Base-by-base conservation (phyloP, 129 eudicot genomes). In the Pseudognaphalium luteoalbum region DNA sequence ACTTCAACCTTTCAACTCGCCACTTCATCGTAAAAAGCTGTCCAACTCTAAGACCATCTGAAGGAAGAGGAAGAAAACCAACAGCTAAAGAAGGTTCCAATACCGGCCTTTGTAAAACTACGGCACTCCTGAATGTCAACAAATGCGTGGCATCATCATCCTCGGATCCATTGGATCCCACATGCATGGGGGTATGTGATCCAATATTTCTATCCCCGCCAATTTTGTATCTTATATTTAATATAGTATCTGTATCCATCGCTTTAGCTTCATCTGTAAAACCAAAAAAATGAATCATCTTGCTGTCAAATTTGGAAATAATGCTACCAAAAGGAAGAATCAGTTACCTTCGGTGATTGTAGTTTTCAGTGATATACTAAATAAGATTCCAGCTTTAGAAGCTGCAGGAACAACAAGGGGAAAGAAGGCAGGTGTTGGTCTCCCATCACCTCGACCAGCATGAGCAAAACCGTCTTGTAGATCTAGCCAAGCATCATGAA, bases 391-490 rank as follows among this genome's bases (percentile, higher is more conserved):
- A 68, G 99, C 90, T 85, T 65, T 91, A 21, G 97, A 91, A 73
- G 86, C 76, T 2, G 97, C 83, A 70, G 99, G 88, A 78, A 91
- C 86, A 14, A 86, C 73, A 32, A 95, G 89, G 7, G 99, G 99
- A 68, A 95, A 91, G 80, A 87, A 95, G 60, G 83, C 91, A 52
- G 91, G 85, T 68, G 89, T 74, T 71, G 99, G 99, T 80, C 97
- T 86, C 59, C 94, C 91, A 81, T 91, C 87, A 73, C 81, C 78
- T 79, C 76, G 71, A 82, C 88, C 93, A 69, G 94, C 64, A 78
- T 91, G 99, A 60, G 83, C 84, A 89, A 95, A 95, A 72, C 99
- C 99, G 68, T 91, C 92, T 86, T 95, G 97, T 76, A 95, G 97
- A 84, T 91, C 95, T 67, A 95, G 82, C 99, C 99, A 95, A 30